These are phyloP conservation scores for Prunus mume DNA, from an alignment of 306 rosid genomes.

Conservation along the genomic window DNA sequence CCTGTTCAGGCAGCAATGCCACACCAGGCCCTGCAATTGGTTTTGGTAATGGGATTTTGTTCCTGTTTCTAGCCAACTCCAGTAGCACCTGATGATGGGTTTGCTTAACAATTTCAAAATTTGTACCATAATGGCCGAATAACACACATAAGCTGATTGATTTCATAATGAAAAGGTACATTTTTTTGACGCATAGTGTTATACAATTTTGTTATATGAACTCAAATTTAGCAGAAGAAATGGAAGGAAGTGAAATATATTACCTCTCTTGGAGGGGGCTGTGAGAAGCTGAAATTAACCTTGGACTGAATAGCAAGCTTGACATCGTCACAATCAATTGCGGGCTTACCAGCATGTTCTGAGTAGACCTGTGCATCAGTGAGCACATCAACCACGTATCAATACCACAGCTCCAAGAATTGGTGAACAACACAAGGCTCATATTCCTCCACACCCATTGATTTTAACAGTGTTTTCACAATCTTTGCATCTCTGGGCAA, in stretches of 20 bases:
- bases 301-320: constrained; percentile 92
- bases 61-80: no score
- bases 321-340: constrained; percentile 81
- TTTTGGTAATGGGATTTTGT: no score
- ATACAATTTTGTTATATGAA: neutral
- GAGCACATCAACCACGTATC: constrained; percentile 79
- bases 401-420: constrained; percentile 87
- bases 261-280: constrained; percentile 98
- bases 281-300: constrained; percentile 90
- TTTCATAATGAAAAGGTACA: no score
- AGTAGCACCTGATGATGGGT: no score
- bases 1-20: no score
- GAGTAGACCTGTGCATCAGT: constrained; percentile 94
- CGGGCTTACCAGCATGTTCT: constrained; percentile 75
- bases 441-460: constrained; percentile 88
- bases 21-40: no score
- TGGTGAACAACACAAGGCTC: constrained; percentile 83
- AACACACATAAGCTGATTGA: no score
- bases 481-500: constrained; percentile 91
- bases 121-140: no score
- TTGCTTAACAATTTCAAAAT: no score
- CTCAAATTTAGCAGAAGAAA: neutral
- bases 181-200: neutral
- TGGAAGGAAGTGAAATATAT: neutral
- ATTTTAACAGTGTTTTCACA: constrained; percentile 66